Conservation (phyloP, 2,329 filamentous ascomycete genomes). For the Diplodia scrobiculata region DNA sequence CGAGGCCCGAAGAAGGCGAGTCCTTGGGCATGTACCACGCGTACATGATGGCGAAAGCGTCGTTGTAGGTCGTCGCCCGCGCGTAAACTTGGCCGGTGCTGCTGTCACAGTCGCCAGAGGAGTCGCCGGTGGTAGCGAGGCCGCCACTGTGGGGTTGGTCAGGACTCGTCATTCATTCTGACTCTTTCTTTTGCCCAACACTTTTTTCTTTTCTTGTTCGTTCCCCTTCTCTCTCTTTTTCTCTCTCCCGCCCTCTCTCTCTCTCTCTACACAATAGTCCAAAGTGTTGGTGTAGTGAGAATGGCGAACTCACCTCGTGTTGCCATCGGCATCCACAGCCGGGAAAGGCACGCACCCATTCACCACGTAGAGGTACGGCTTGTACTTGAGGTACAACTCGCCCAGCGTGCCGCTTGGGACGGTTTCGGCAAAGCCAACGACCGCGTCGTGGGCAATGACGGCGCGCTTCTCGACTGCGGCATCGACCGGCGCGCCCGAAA, state of each 20-base stretch:
- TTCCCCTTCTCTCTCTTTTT: neutral
- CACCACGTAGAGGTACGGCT: conserved; percentile 58
- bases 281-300: neutral
- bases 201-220: neutral
- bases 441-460: conserved; percentile 49
- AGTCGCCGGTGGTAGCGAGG: conserved; percentile 46
- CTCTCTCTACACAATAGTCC: too few relatives aligned
- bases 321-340: conserved; percentile 59
- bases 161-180: neutral
- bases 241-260: too few relatives aligned
- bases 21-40: conserved; percentile 58
- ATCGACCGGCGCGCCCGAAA: neutral
- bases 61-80: conserved; percentile 48
- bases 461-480: conserved; percentile 43
- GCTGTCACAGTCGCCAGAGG: conserved; percentile 47
- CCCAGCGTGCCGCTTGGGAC: conserved; percentile 54
- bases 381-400: conserved; percentile 57
- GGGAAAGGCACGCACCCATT: conserved; percentile 66
- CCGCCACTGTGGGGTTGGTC: conserved; percentile 45
- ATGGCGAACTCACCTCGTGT: conserved; percentile 54
- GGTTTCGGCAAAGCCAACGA: conserved; percentile 58
- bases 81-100: conserved; percentile 57
- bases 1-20: conserved; percentile 48
- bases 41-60: conserved; percentile 56
- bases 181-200: neutral